These are phyloP conservation scores for Trichoderma sp. DNA, from an alignment of 2,329 filamentous ascomycete species.

Conservation along the genomic window DNA sequence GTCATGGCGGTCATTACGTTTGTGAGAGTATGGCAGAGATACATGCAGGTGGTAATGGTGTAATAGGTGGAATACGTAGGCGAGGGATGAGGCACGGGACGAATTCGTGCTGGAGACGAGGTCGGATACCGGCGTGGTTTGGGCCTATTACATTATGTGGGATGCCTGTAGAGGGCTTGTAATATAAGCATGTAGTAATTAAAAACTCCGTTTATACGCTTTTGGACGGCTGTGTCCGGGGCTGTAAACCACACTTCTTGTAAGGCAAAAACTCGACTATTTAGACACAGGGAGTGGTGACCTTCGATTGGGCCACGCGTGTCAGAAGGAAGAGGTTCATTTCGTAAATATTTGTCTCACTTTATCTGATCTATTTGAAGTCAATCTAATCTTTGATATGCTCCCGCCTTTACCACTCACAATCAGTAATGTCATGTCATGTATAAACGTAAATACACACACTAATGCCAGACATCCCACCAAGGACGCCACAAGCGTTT, in stretches of 20 bases:
- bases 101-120: not conserved
- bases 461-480: not conserved
- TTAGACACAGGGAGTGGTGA: not conserved
- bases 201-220: not conserved
- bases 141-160: not conserved
- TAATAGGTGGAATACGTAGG: not conserved
- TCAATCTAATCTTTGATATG: not conserved
- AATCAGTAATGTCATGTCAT: not conserved
- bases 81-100: not conserved
- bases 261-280: not conserved
- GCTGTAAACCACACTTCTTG: not conserved
- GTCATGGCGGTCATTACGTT: conserved; percentile 42
- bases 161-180: not conserved
- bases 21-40: conserved; percentile 21
- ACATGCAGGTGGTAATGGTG: conserved; percentile 9
- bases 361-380: not conserved
- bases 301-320: not conserved
- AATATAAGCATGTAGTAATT: not conserved
- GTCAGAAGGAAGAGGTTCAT: not conserved
- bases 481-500: not conserved
- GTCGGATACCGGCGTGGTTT: not conserved
- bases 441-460: not conserved
- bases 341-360: not conserved
- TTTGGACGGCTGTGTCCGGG: not conserved
- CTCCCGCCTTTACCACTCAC: not conserved